Evolutionary conservation across 495 filamentous ascomycete genomes (phyloP), one percentile per base, ranked within the genome.

Genomic region (Xylaria palmicola): DNA sequence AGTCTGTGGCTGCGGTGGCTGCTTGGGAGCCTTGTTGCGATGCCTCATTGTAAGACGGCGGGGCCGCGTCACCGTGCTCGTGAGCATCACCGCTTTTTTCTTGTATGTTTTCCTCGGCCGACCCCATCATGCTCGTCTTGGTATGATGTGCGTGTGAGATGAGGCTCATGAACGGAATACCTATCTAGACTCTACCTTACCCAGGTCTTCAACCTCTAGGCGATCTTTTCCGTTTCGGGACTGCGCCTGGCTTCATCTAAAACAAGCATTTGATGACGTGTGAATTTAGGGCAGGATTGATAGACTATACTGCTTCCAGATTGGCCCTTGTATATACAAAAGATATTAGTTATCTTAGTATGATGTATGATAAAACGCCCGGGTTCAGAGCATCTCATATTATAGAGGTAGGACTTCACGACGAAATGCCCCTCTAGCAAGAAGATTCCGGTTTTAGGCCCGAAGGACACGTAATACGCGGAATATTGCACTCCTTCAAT

Each of bases 21-120:
- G 32, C 51, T 24, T 53, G 50, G 27, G 52, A 49, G 43, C 24
- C n/a, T 50, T 7, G 30, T 8, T 55, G 52, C 30, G 17, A 51
- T 3, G 60, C 20, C 9, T 57, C 52, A 13, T 50, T 26, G 52
- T 62, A 62, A 10, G 60, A 13, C 4, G 60, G 60, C 4, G 45
- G 52, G 13, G 52, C 43, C 15, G 30, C 51, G 32, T 50, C 9
- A 7, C 30, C n/a, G 30, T 40, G 8, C 34, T 30, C 26, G 30
- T 45, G 40, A 13, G 40, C 30, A 5, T 49, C 1, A 12, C 19
- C 15, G 44, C 7, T 27, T 6, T 36, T n/a, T 17, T 20, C 56
- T 20, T 40, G 22, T 8, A 41, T 3, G 10, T 26, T 34, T 6
- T 37, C 37, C 45, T 26, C 29, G 2, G 26, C 12, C n/a, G 47